Percentiles rank a stretch among this genome's conserved stretches.
phyloP scores from a whole-genome alignment of 768 basidiomycete genomes.

The Dioszegia crocea region DNA sequence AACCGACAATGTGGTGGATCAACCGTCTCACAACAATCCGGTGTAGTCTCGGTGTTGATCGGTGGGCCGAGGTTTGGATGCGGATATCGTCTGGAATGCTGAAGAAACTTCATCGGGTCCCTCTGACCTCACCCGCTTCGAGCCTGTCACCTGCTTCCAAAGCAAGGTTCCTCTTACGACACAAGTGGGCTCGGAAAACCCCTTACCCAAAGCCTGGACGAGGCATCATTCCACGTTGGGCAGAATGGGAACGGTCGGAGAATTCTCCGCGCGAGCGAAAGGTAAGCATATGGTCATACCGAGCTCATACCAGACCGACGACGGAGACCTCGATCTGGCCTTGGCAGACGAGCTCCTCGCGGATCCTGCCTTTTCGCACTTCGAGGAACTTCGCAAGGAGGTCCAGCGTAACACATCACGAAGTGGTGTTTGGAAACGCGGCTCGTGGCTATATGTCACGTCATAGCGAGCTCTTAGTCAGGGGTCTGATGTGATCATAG shows the following conservation, averaged over 20 bases:
- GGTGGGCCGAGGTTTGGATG: conserved; percentile 22
- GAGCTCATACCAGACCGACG: background rate
- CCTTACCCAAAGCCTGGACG: background rate
- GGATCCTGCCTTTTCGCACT: background rate
- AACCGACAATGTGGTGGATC: conserved; percentile 36
- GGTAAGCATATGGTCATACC: background rate
- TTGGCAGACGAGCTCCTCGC: background rate
- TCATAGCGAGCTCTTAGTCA: no score
- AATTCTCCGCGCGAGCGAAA: no score
- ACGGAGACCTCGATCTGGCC: background rate
- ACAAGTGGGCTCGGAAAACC: conserved; percentile 21
- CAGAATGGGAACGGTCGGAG: background rate
- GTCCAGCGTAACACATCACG: background rate
- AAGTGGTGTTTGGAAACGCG: background rate
- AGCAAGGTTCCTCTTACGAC: conserved; percentile 26
- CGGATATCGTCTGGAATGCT: conserved; percentile 14
- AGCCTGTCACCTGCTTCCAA: conserved; percentile 3
- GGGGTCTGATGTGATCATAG: no score
- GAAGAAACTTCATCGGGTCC: background rate
- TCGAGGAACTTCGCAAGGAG: background rate
- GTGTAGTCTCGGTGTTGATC: background rate
- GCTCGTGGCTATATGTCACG: background rate
- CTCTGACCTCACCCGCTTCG: background rate
- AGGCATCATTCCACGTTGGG: conserved; percentile 1
- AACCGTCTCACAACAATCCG: conserved; percentile 4